phyloP scores from a whole-genome alignment of 495 filamentous ascomycete genomes.

The Cercophora newfieldiana region DNA sequence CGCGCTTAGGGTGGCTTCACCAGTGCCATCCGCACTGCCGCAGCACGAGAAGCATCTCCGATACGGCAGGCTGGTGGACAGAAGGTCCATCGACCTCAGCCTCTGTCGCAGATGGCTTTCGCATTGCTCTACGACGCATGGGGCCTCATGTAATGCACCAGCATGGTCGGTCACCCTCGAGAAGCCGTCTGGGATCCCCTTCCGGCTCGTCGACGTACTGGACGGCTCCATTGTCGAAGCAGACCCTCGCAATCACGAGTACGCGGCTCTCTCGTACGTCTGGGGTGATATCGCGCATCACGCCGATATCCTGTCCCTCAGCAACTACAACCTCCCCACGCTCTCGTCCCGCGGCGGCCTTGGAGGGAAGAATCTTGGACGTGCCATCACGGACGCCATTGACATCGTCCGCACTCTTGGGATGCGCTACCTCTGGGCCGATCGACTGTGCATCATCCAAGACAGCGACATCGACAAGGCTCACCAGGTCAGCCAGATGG shows the following conservation, averaged over 20 bases:
- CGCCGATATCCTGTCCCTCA: no score
- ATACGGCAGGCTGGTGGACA: slow-evolving; percentile 1
- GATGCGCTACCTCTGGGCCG: slow-evolving; percentile 36
- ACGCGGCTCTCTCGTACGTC: no score
- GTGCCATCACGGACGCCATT: slow-evolving; percentile 27
- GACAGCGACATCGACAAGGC: slow-evolving; percentile 28
- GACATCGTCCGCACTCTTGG: slow-evolving; percentile 20
- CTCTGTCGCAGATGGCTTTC: neutral
- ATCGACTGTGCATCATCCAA: slow-evolving; percentile 36
- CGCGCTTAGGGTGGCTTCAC: neutral
- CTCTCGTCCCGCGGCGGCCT: no score
- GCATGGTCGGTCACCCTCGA: no score
- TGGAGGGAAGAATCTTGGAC: neutral
- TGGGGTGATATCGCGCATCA: no score
- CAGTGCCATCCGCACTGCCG: no score
- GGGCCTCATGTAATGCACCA: no score
- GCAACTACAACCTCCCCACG: no score
- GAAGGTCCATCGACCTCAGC: neutral
- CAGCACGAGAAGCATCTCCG: neutral
- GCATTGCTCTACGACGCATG: neutral
- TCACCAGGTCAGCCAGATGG: slow-evolving; percentile 28
- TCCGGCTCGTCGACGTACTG: no score
- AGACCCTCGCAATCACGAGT: no score
- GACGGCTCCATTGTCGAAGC: no score
- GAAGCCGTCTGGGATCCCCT: no score